These are phyloP conservation scores for Chaetomium sp. DNA, from an alignment of 2,329 filamentous ascomycete species.

Conservation along the genomic window DNA sequence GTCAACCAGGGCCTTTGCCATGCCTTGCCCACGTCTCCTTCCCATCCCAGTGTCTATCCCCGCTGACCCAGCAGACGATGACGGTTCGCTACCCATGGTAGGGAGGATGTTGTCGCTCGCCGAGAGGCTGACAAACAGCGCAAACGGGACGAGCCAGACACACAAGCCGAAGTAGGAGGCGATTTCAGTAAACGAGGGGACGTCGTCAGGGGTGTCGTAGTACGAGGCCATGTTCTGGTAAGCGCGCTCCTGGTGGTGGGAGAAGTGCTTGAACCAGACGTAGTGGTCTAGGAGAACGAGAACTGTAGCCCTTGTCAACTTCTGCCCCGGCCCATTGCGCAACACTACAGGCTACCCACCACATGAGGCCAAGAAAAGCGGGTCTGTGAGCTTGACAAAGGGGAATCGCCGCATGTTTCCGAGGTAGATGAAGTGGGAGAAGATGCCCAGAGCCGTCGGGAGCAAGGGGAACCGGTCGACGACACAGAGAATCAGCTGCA, in stretches of 20 bases:
- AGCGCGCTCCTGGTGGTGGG: conserved; percentile 58
- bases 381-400: conserved; percentile 83
- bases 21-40: conserved; percentile 57
- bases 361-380: conserved; percentile 82
- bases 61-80: conserved; percentile 37
- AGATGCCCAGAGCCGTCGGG: conserved; percentile 73
- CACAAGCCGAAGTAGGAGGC: conserved; percentile 95
- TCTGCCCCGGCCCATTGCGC: no score
- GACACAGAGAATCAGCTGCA: conserved; percentile 74
- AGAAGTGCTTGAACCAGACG: conserved; percentile 95
- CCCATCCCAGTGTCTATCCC: conserved; percentile 48
- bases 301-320: conserved; percentile 47
- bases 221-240: conserved; percentile 61
- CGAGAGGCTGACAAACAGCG: conserved; percentile 89
- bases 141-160: conserved; percentile 95
- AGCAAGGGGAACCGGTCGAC: conserved; percentile 84
- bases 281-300: conserved; percentile 91
- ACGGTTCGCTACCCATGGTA: conserved; percentile 78
- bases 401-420: conserved; percentile 78
- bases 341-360: conserved; percentile 52
- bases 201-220: conserved; percentile 61
- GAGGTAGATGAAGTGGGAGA: conserved; percentile 81
- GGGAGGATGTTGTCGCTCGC: conserved; percentile 94
- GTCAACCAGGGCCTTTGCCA: conserved; percentile 68
- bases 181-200: conserved; percentile 90